These are phyloP conservation scores for Trichoderma pleuroti DNA, from an alignment of 2,329 filamentous ascomycete species.

Conservation along the genomic window DNA sequence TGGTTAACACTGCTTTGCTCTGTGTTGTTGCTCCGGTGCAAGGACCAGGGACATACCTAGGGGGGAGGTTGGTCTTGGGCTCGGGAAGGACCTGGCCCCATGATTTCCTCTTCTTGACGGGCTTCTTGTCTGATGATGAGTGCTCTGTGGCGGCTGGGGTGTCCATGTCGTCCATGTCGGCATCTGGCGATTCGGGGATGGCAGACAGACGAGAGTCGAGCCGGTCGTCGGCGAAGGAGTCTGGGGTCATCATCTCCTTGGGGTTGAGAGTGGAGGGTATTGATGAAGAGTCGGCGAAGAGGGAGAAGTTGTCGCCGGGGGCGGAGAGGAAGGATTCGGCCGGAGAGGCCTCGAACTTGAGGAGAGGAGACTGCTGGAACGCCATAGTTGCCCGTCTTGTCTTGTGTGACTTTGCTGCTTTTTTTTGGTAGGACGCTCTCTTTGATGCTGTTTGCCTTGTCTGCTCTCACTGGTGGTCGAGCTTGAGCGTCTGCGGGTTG, in stretches of 20 bases:
- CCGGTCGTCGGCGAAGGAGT: slow-evolving; percentile 36
- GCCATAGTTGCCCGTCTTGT: slow-evolving; percentile 34
- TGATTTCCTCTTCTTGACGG: slow-evolving; percentile 90
- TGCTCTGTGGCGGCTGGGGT: neutral
- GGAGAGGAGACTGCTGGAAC: slow-evolving; percentile 40
- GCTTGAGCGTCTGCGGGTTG: neutral
- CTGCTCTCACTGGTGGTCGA: neutral
- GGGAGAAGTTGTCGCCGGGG: slow-evolving; percentile 46
- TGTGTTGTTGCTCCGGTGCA: neutral
- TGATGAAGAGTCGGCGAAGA: slow-evolving; percentile 40
- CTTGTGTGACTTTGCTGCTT: neutral
- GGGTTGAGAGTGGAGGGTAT: slow-evolving; percentile 40
- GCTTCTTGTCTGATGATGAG: slow-evolving; percentile 59
- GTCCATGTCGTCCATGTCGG: neutral
- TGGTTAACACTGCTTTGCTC: slow-evolving; percentile 24
- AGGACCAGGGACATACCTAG: slow-evolving; percentile 56
- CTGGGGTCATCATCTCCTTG: slow-evolving; percentile 49
- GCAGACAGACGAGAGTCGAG: slow-evolving; percentile 25
- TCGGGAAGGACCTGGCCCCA: slow-evolving; percentile 97
- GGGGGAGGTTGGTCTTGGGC: slow-evolving; percentile 93
- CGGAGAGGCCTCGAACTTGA: slow-evolving; percentile 54
- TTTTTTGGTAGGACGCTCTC: neutral
- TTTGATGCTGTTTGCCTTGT: neutral
- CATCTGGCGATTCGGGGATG: slow-evolving; percentile 24
- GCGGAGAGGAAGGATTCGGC: slow-evolving; percentile 53